Conservation (phyloP, 306 rosid species). For the Lathyrus aphaca region DNA sequence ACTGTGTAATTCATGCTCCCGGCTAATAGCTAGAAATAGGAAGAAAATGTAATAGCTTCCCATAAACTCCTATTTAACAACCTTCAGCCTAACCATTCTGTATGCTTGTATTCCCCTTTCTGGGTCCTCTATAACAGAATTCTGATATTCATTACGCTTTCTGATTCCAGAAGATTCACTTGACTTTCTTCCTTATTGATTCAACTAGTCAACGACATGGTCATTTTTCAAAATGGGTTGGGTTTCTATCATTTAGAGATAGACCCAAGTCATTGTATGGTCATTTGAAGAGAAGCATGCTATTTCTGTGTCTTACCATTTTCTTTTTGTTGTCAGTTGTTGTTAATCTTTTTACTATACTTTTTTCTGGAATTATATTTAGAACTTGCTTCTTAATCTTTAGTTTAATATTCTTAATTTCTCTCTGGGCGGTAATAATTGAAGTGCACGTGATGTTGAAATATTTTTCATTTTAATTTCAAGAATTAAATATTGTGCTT, state of each 20-base stretch:
- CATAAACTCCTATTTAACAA: conserved; percentile 2
- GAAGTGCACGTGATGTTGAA: conserved; percentile 1
- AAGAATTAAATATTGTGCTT: conserved; percentile 21
- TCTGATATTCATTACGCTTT: conserved; percentile 6
- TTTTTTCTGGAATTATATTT: background rate
- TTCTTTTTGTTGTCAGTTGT: background rate
- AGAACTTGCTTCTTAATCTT: background rate
- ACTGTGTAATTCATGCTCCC: conserved; percentile 7
- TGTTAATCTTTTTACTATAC: background rate
- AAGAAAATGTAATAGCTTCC: conserved; percentile 20
- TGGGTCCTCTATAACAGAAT: background rate
- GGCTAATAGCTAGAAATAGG: conserved; percentile 11
- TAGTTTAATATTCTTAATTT: conserved; percentile 27
- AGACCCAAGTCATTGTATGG: conserved; percentile 11
- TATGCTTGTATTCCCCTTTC: background rate
- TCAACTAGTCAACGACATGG: background rate
- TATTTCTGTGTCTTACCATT: conserved; percentile 27
- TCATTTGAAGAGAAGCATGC: conserved; percentile 24
- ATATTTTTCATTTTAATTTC: conserved; percentile 35
- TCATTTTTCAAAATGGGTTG: conserved; percentile 7
- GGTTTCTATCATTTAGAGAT: conserved; percentile 25
- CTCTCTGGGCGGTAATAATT: background rate
- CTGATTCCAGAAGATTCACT: conserved; percentile 15
- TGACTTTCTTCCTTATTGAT: conserved; percentile 13
- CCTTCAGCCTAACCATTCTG: background rate